Evolutionary conservation across 1,284 basidiomycete genomes (phyloP).

Genomic region (Cutaneotrichosporon spelunceum): DNA sequence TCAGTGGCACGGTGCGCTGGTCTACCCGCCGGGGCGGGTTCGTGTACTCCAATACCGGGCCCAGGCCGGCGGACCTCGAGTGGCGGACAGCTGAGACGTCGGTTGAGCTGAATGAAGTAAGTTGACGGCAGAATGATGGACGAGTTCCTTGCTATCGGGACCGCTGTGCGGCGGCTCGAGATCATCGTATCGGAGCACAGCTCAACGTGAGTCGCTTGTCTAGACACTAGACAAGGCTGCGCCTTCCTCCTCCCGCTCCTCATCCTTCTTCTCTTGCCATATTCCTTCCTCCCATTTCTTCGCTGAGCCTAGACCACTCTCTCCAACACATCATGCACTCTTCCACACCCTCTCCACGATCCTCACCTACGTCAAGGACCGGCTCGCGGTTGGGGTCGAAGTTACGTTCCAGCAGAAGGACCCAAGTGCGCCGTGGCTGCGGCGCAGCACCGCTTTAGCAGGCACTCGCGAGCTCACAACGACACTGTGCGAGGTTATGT

Average conservation of each 20-base stretch:
- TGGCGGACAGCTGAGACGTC: slow-evolving; percentile 28
- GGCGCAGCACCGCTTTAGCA: slow-evolving; percentile 25
- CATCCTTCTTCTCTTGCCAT: background rate
- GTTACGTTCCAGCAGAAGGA: slow-evolving; percentile 5
- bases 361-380: slow-evolving; percentile 38
- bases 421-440: slow-evolving; percentile 26
- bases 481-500: slow-evolving; percentile 33
- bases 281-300: background rate
- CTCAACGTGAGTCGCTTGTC: slow-evolving; percentile 25
- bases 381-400: slow-evolving; percentile 27
- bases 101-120: background rate
- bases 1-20: slow-evolving; percentile 34
- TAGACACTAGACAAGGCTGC: no score
- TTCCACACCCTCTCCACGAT: slow-evolving; percentile 40
- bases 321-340: slow-evolving; percentile 47
- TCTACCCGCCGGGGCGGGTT: slow-evolving; percentile 27
- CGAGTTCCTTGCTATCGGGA: slow-evolving; percentile 31
- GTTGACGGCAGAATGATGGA: slow-evolving; percentile 17
- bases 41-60: slow-evolving; percentile 26
- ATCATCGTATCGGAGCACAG: slow-evolving; percentile 37
- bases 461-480: slow-evolving; percentile 30
- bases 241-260: no score
- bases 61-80: slow-evolving; percentile 26
- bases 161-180: slow-evolving; percentile 39
- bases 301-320: slow-evolving; percentile 31